Evolutionary conservation across 2,329 filamentous ascomycete species (phyloP).

Genomic region (Venturia pyrina): DNA sequence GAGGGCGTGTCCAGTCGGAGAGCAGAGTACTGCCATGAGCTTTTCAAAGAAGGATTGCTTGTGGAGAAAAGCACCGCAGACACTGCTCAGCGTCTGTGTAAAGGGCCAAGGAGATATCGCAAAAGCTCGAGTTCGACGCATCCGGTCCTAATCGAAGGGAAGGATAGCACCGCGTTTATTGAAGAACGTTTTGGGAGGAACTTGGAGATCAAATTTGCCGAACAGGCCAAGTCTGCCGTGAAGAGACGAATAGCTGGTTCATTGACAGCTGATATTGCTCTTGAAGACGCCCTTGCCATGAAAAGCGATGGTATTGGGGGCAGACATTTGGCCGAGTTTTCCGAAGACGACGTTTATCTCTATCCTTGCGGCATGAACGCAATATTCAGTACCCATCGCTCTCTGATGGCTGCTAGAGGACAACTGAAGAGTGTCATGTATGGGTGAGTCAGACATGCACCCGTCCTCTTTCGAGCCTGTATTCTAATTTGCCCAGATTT

Average conservation of each 20-base stretch:
- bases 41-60: slow-evolving; percentile 61
- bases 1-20: slow-evolving; percentile 86
- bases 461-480: not conserved
- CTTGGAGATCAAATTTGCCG: slow-evolving; percentile 66
- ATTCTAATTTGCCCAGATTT: slow-evolving; percentile 40
- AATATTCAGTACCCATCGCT: slow-evolving; percentile 80
- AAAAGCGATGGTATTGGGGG: slow-evolving; percentile 32
- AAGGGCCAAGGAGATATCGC: slow-evolving; percentile 75
- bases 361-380: slow-evolving; percentile 90
- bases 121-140: slow-evolving; percentile 14
- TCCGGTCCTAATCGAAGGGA: slow-evolving; percentile 28
- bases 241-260: slow-evolving; percentile 80
- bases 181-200: slow-evolving; percentile 94
- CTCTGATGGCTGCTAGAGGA: slow-evolving; percentile 55
- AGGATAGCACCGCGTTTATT: slow-evolving; percentile 71
- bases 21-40: slow-evolving; percentile 75
- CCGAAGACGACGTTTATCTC: slow-evolving; percentile 80
- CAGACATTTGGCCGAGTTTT: slow-evolving; percentile 49
- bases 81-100: slow-evolving; percentile 36
- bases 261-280: slow-evolving; percentile 60
- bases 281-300: slow-evolving; percentile 48
- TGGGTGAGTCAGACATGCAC: slow-evolving; percentile 39
- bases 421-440: slow-evolving; percentile 72
- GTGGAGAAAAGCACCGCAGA: slow-evolving; percentile 36
- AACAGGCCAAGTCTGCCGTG: slow-evolving; percentile 77